Evolutionary conservation across 805 yeast genomes (phyloP), one percentile per base, ranked within the genome.

Genomic region (Spathaspora passalidarum): DNA sequence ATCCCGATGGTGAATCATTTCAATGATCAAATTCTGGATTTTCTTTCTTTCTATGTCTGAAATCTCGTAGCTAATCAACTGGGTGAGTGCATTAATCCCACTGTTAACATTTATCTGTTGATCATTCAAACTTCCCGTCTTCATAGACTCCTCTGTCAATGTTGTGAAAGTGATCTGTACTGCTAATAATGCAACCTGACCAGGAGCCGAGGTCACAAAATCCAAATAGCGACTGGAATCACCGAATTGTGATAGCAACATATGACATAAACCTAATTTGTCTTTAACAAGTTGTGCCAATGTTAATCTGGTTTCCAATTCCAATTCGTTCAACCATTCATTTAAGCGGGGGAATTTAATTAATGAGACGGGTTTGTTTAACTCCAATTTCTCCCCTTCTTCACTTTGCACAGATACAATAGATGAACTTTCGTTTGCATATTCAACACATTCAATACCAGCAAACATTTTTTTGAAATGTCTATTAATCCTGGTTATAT

Each of bases 391-490:
- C 56, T 91, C 98, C 0, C 82, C 86, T 51, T 87, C 86, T 0
- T 71, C 66, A n/a, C 97, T 86, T 1, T 52, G 40, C 0, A 89
- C 68, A 1, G 80, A 80, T 0, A 53, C 46, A 3, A 86, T 73
- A 0, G 53, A 29, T 0, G 66, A 63, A 2, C 52, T 52, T 4
- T 62, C 65, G 1, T 52, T 53, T 16, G 75, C 74, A 32, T 56
- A 61, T 0, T 62, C 54, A 2, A 88, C 52, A 2, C 68, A 56
- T 0, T 73, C 52, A 2, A 89, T 67, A 1, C 92, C 95, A 4
- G 80, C 61, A 59, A 86, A 90, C 83, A 90, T 77, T 56, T 86
- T 87, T 40, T 72, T 69, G 42, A 90, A 63, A 56, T 85, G 90
- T 39, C 71, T 75, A 14, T 82, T 81, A 3, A 84, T 69, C n/a